phyloP scores from a whole-genome alignment of 2,329 filamentous ascomycete genomes.

The Ascochyta fabae region DNA sequence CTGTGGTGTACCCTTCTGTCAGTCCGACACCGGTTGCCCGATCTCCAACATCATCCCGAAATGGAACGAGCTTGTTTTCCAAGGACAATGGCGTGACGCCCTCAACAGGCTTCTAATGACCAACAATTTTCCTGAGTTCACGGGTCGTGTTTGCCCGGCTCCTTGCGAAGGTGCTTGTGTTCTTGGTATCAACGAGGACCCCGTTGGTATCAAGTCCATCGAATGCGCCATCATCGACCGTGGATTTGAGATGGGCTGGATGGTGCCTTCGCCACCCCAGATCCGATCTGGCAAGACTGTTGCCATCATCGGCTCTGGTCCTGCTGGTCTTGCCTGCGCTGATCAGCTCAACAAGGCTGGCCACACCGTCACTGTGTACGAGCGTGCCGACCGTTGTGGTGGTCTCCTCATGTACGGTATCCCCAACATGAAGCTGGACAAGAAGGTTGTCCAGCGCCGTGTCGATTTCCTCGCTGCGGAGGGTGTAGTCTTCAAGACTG shows the following conservation, averaged over 20 bases:
- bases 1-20: slow-evolving; percentile 97
- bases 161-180: slow-evolving; percentile 97
- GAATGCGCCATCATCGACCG: slow-evolving; percentile 98
- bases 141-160: slow-evolving; percentile 93
- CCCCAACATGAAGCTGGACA: slow-evolving; percentile 99
- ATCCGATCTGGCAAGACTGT: slow-evolving; percentile 86
- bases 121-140: slow-evolving; percentile 99
- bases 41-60: slow-evolving; percentile 98
- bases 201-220: slow-evolving; percentile 97
- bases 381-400: slow-evolving; percentile 88
- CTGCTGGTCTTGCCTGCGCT: slow-evolving; percentile 85
- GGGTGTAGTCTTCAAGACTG: slow-evolving; percentile 81
- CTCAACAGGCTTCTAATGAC: slow-evolving; percentile 92
- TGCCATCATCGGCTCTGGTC: slow-evolving; percentile 89
- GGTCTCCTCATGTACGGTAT: slow-evolving; percentile 98
- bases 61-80: slow-evolving; percentile 80
- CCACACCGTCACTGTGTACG: slow-evolving; percentile 87
- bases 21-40: slow-evolving; percentile 93
- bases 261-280: slow-evolving; percentile 81
- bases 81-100: slow-evolving; percentile 81
- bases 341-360: slow-evolving; percentile 95
- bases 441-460: slow-evolving; percentile 93
- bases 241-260: slow-evolving; percentile 98
- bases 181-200: slow-evolving; percentile 94
- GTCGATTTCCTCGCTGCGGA: slow-evolving; percentile 94